phyloP scores from a whole-genome alignment of 306 rosid species.

The Dalbergia cochinchinensis region DNA sequence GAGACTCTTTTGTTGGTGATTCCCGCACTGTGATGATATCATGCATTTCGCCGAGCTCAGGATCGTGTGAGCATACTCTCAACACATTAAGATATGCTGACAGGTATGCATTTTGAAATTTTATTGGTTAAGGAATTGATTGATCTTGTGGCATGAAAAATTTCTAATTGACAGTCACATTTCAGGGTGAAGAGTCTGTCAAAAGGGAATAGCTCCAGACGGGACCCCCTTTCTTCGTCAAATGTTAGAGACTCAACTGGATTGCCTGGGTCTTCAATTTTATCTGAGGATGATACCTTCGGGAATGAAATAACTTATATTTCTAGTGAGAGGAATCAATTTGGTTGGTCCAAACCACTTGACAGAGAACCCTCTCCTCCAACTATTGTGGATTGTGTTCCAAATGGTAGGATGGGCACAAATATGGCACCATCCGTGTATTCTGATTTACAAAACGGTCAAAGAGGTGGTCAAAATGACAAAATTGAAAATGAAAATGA shows the following conservation, averaged over 20 bases:
- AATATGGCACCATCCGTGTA: conserved; percentile 55
- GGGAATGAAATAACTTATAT: conserved; percentile 60
- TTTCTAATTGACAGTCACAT: conserved; percentile 31
- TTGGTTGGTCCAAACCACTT: conserved; percentile 79
- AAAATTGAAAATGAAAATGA: conserved; percentile 58
- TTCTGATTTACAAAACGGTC: conserved; percentile 64
- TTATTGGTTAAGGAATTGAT: conserved; percentile 19
- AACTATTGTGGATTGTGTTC: conserved; percentile 57
- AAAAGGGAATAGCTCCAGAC: conserved; percentile 68
- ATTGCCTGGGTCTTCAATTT: conserved; percentile 60
- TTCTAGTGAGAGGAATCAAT: conserved; percentile 67
- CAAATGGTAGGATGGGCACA: conserved; percentile 72
- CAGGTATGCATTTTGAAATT: conserved; percentile 57
- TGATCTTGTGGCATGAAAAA: conserved; percentile 23
- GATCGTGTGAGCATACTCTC: conserved; percentile 89
- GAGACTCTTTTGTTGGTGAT: conserved; percentile 88
- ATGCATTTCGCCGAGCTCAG: conserved; percentile 88
- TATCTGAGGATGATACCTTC: conserved; percentile 52
- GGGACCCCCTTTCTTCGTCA: conserved; percentile 69
- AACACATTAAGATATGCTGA: conserved; percentile 92
- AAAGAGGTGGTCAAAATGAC: conserved; percentile 61
- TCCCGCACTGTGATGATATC: conserved; percentile 93
- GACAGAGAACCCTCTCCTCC: conserved; percentile 80
- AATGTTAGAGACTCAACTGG: conserved; percentile 68
- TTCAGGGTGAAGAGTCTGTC: conserved; percentile 83